A percentile compares a stretch with the other conserved stretches of the same genome.
These are phyloP conservation scores for Tricholoma hemisulphureum DNA, from an alignment of 768 basidiomycete species.

Conservation along the genomic window DNA sequence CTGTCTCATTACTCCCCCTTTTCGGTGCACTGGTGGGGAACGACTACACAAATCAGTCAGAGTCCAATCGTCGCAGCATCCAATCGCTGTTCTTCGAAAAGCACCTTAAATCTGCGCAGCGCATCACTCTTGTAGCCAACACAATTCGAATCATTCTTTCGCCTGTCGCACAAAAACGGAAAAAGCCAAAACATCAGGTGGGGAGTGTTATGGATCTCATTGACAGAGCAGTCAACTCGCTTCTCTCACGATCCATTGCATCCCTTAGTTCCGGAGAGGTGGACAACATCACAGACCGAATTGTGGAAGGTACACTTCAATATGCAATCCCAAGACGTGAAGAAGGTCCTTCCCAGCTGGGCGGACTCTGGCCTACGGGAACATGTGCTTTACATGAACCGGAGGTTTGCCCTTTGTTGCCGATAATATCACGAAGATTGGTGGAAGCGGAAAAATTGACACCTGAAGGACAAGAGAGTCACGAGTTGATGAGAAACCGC, in stretches of 20 bases:
- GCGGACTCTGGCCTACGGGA: constrained; percentile 51
- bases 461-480: constrained; percentile 19
- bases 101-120: constrained; percentile 52
- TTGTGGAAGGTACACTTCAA: constrained; percentile 73
- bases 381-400: constrained; percentile 63
- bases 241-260: constrained; percentile 49
- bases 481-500: constrained; percentile 18
- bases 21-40: constrained; percentile 79
- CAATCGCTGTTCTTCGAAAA: constrained; percentile 71
- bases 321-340: constrained; percentile 70
- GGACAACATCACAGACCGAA: constrained; percentile 60
- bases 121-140: constrained; percentile 63
- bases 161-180: constrained; percentile 44
- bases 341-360: constrained; percentile 35
- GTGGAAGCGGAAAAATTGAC: constrained; percentile 30
- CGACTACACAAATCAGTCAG: constrained; percentile 62
- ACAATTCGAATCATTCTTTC: constrained; percentile 56
- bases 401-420: constrained; percentile 54
- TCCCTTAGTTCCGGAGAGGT: constrained; percentile 61
- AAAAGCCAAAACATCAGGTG: constrained; percentile 52
- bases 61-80: constrained; percentile 46
- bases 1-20: constrained; percentile 70
- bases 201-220: constrained; percentile 78
- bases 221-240: constrained; percentile 58
- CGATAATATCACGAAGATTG: constrained; percentile 49